A percentile compares a stretch with the other conserved stretches of the same genome.
phyloP scores from a whole-genome alignment of 352 stramenopile species.

The Globisporangium canariense region DNA sequence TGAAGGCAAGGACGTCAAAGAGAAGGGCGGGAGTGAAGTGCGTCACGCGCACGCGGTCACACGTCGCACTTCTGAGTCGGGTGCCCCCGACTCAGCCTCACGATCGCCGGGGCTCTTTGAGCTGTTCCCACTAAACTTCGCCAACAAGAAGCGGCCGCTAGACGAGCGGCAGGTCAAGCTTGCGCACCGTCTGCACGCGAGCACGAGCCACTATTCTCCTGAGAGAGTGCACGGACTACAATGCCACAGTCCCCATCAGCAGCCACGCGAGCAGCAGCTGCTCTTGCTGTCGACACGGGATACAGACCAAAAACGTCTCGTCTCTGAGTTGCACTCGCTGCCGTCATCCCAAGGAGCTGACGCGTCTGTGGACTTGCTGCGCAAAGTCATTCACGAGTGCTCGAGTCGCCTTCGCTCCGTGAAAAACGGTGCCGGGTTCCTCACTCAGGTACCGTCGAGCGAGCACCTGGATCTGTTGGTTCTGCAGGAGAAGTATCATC shows the following conservation, averaged over 20 bases:
- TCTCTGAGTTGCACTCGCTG: slow-evolving; percentile 10
- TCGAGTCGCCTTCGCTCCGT: slow-evolving; percentile 40
- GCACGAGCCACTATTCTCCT: slow-evolving; percentile 47
- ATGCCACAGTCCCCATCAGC: slow-evolving; percentile 12
- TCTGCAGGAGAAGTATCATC: slow-evolving; percentile 35
- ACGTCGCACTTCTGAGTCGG: not conserved
- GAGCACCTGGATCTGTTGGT: slow-evolving; percentile 30
- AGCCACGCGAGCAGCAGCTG: not conserved
- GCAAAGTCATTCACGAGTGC: slow-evolving; percentile 49
- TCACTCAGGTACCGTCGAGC: slow-evolving; percentile 29
- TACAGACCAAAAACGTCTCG: not conserved
- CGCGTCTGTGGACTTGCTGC: slow-evolving; percentile 46
- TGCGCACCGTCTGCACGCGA: slow-evolving; percentile 41
- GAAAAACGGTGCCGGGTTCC: slow-evolving; percentile 46
- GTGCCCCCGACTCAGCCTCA: not conserved
- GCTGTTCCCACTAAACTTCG: slow-evolving; percentile 36
- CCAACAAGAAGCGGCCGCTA: slow-evolving; percentile 30
- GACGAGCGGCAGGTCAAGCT: slow-evolving; percentile 57
- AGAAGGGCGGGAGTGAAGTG: not conserved
- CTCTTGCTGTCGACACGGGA: not conserved
- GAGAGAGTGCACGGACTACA: slow-evolving; percentile 32
- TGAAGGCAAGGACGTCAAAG: slow-evolving; percentile 17
- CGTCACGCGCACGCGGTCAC: not conserved
- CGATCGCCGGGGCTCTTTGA: slow-evolving; percentile 17
- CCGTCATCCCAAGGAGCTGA: slow-evolving; percentile 17